A percentile compares a stretch with the other conserved stretches of the same genome.
Conservation (phyloP, 2,329 filamentous ascomycete species). For the Colletotrichum costaricense region DNA sequence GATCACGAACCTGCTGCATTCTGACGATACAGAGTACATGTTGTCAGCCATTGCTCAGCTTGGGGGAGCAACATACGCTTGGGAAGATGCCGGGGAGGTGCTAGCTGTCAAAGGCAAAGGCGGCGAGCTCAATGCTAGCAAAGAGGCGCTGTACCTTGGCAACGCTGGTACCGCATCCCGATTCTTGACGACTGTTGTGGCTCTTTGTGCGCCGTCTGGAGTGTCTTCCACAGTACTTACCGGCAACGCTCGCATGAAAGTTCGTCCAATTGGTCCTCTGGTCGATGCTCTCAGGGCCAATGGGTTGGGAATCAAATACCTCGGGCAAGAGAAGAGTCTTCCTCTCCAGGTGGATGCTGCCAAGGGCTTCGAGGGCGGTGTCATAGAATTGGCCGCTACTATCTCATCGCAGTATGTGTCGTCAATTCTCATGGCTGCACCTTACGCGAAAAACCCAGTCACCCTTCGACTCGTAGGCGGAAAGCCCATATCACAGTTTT, state of each 20-base stretch:
- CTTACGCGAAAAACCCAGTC: constrained; percentile 94
- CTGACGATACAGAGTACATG: constrained; percentile 98
- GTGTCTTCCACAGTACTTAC: constrained; percentile 83
- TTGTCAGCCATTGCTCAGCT: constrained; percentile 88
- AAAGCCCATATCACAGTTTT: constrained; percentile 95
- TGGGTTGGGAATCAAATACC: constrained; percentile 86
- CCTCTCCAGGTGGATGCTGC: constrained; percentile 86
- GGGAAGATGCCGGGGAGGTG: constrained; percentile 94
- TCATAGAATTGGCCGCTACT: constrained; percentile 92
- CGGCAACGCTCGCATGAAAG: constrained; percentile 96
- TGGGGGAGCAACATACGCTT: constrained; percentile 87
- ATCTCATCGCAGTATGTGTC: constrained; percentile 99
- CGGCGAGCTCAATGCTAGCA: constrained; percentile 82
- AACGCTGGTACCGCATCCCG: constrained; percentile 97
- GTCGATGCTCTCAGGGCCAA: constrained; percentile 91
- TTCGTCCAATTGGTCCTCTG: constrained; percentile 90
- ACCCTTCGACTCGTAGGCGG: constrained; percentile 92
- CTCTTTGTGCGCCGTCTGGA: constrained; percentile 77
- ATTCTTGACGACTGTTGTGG: constrained; percentile 92
- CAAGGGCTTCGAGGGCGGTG: constrained; percentile 84
- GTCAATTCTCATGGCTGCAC: constrained; percentile 94
- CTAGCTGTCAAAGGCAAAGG: constrained; percentile 91
- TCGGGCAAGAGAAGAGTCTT: constrained; percentile 85
- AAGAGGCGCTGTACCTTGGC: constrained; percentile 86
- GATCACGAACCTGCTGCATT: constrained; percentile 93